A percentile compares a stretch with the other conserved stretches of the same genome.
Conservation (phyloP, 2,329 filamentous ascomycete genomes). For the Penicillium sp. region DNA sequence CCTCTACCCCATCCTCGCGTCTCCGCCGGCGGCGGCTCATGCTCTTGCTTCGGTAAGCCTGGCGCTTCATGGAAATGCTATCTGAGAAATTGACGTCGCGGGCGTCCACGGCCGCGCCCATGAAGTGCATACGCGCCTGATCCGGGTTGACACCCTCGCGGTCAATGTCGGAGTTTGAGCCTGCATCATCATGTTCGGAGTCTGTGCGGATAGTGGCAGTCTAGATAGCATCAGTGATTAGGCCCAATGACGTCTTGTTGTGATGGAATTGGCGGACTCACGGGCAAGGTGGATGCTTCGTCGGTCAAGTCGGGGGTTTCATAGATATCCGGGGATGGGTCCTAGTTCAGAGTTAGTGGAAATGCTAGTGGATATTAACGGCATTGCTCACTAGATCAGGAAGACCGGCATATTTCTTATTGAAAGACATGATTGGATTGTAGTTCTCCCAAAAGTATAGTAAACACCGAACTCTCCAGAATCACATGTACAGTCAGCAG, state of each 20-base stretch:
- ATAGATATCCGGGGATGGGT: slow-evolving; percentile 91
- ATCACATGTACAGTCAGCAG: slow-evolving; percentile 15
- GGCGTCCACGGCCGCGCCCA: slow-evolving; percentile 71
- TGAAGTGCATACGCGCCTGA: slow-evolving; percentile 76
- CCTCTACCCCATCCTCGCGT: slow-evolving; percentile 49
- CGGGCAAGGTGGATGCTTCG: slow-evolving; percentile 80
- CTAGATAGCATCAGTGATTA: slow-evolving; percentile 51
- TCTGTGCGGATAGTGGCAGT: slow-evolving; percentile 56
- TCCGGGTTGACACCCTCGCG: slow-evolving; percentile 72
- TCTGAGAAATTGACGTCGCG: slow-evolving; percentile 84
- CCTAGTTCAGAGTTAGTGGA: slow-evolving; percentile 50
- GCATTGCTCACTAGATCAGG: slow-evolving; percentile 65
- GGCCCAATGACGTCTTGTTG: neutral
- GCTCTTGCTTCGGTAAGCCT: slow-evolving; percentile 75
- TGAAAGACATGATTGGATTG: slow-evolving; percentile 61
- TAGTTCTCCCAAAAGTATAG: slow-evolving; percentile 1
- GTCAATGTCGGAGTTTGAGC: slow-evolving; percentile 62
- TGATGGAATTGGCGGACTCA: slow-evolving; percentile 46
- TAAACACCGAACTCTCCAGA: slow-evolving; percentile 11
- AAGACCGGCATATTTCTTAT: slow-evolving; percentile 76
- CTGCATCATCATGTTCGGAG: slow-evolving; percentile 57
- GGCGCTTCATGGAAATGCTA: slow-evolving; percentile 75
- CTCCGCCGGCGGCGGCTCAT: slow-evolving; percentile 51
- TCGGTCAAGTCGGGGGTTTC: slow-evolving; percentile 92
- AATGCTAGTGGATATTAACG: neutral